These are phyloP conservation scores for Plasmodium gallinaceum DNA, from an alignment of 169 alveolate species.

Conservation along the genomic window DNA sequence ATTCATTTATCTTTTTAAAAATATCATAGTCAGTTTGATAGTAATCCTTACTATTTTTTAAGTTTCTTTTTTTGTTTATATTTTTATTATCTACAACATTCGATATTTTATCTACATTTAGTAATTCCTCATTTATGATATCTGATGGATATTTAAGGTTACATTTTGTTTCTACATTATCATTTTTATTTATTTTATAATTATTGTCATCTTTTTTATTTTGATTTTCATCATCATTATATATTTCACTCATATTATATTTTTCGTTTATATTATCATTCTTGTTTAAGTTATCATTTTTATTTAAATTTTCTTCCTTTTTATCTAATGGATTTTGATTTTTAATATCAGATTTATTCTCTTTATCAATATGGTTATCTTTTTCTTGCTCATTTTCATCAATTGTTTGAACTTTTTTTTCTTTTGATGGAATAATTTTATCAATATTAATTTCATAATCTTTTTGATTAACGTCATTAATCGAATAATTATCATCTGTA, in stretches of 20 bases:
- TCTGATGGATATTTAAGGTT: neutral
- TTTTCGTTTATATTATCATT: neutral
- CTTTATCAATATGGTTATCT: neutral
- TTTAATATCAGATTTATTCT: neutral
- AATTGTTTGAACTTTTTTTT: neutral
- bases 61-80: slow-evolving; percentile 39
- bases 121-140: neutral
- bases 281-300: neutral
- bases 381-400: neutral
- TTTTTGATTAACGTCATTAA: slow-evolving; percentile 13
- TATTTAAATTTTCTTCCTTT: neutral
- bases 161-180: neutral
- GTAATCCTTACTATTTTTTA: slow-evolving; percentile 14
- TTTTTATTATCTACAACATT: slow-evolving; percentile 22
- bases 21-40: slow-evolving; percentile 23
- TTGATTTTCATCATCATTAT: neutral
- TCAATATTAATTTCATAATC: slow-evolving; percentile 57
- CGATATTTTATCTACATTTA: slow-evolving; percentile 6
- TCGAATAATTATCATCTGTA: slow-evolving; percentile 26
- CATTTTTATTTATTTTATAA: neutral
- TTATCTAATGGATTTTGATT: neutral
- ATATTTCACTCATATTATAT: too few species aligned
- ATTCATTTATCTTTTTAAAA: slow-evolving; percentile 38
- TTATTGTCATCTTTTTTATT: neutral
- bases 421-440: slow-evolving; percentile 24